phyloP scores from a whole-genome alignment of 192 early-diverging fungal species.

The Backusella luteola region DNA sequence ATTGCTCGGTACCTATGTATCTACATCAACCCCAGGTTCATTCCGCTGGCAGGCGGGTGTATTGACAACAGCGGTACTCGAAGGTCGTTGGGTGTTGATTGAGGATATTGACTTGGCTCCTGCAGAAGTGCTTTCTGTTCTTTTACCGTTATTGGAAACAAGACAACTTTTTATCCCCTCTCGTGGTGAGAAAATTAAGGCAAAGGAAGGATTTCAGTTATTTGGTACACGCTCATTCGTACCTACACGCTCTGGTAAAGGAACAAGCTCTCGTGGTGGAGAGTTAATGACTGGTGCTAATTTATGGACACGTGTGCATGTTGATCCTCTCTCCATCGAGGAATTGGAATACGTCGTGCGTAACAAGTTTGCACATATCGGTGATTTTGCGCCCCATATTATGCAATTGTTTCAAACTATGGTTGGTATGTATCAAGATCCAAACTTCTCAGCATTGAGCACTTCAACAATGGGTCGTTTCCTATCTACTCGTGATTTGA shows the following conservation, averaged over 20 bases:
- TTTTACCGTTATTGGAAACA: conserved; percentile 91
- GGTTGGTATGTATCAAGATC: conserved; percentile 42
- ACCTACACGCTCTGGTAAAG: conserved; percentile 50
- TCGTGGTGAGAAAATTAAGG: conserved; percentile 82
- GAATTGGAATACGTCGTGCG: conserved; percentile 70
- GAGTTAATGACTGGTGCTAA: conserved; percentile 55
- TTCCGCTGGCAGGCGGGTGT: conserved; percentile 96
- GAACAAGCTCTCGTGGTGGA: conserved; percentile 41
- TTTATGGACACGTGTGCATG: conserved; percentile 80
- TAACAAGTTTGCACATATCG: conserved; percentile 52
- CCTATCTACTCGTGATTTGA: conserved; percentile 82
- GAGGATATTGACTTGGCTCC: conserved; percentile 98
- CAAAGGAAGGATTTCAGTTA: conserved; percentile 84
- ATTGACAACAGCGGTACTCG: conserved; percentile 83
- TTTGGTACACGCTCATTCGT: conserved; percentile 82
- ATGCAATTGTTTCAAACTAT: conserved; percentile 55
- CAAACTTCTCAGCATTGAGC: conserved; percentile 41
- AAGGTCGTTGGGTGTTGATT: conserved; percentile 94
- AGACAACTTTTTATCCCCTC: conserved; percentile 87
- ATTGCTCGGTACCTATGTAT: conserved; percentile 93
- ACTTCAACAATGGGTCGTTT: conserved; percentile 50
- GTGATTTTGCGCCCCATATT: conserved; percentile 49
- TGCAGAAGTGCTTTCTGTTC: conserved; percentile 87
- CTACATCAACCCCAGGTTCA: conserved; percentile 86
- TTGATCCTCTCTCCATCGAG: conserved; percentile 55